A percentile compares a stretch with the other conserved stretches of the same genome.
These are phyloP conservation scores for Bruguiera parviflora DNA, from an alignment of 345 rosid species.

Conservation along the genomic window DNA sequence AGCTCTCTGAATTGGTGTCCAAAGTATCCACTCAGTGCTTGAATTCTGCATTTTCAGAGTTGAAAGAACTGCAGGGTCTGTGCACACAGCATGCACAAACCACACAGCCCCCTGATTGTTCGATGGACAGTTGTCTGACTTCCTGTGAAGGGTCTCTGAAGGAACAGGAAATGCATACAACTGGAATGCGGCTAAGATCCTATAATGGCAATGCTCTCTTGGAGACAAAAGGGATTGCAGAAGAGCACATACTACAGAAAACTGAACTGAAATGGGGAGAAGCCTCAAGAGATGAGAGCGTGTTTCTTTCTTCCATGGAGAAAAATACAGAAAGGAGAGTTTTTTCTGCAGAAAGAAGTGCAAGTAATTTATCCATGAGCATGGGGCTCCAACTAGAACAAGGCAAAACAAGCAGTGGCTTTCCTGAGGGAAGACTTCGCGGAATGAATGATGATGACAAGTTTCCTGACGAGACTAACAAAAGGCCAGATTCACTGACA, in stretches of 20 bases:
- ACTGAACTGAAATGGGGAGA: too few species aligned
- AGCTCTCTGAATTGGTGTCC: slow-evolving; percentile 32
- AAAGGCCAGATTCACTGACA: slow-evolving; percentile 30
- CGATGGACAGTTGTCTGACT: slow-evolving; percentile 86
- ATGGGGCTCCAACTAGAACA: slow-evolving; percentile 53
- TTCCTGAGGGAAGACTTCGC: slow-evolving; percentile 41
- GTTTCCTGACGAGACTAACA: slow-evolving; percentile 31
- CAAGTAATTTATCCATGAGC: slow-evolving; percentile 61
- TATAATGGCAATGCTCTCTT: slow-evolving; percentile 34
- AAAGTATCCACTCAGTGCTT: slow-evolving; percentile 49
- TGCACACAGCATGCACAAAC: slow-evolving; percentile 52
- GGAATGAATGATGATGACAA: slow-evolving; percentile 28
- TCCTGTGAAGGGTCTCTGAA: slow-evolving; percentile 72
- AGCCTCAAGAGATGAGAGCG: too few species aligned
- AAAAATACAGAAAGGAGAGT: slow-evolving; percentile 38
- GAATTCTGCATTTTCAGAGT: slow-evolving; percentile 58
- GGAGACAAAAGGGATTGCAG: slow-evolving; percentile 47
- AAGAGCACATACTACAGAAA: slow-evolving; percentile 25
- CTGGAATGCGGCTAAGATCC: slow-evolving; percentile 50
- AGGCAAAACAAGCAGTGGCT: slow-evolving; percentile 29
- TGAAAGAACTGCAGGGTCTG: slow-evolving; percentile 61
- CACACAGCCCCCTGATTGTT: slow-evolving; percentile 61
- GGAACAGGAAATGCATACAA: slow-evolving; percentile 56
- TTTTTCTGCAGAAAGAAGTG: slow-evolving; percentile 43
- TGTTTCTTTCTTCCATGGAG: slow-evolving; percentile 1